Conservation (phyloP, 805 yeast genomes). For the Schwanniomyces yamadae region DNA sequence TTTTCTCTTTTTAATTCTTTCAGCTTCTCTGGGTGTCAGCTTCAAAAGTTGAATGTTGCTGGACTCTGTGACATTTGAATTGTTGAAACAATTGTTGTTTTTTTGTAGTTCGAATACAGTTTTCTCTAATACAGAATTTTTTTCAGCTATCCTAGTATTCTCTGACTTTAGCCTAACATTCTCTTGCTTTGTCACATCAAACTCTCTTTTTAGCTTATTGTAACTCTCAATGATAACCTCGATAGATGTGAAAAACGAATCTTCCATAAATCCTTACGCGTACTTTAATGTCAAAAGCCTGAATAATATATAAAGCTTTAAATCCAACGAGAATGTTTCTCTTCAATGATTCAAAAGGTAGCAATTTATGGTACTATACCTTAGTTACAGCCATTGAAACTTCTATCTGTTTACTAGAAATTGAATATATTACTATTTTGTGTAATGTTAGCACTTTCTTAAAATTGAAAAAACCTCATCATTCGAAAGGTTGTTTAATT, state of each 20-base stretch:
- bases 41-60: no score
- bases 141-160: neutral
- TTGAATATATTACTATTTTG: neutral
- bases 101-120: no score
- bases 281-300: no score
- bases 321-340: no score
- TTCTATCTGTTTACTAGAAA: neutral
- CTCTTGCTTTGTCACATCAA: neutral
- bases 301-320: no score
- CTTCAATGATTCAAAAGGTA: no score
- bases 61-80: no score
- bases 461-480: conserved; percentile 3
- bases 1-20: no score
- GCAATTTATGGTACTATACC: neutral
- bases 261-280: no score
- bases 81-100: no score
- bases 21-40: no score
- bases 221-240: conserved; percentile 2
- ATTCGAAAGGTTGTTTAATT: neutral
- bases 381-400: no score
- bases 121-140: neutral
- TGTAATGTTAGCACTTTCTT: neutral
- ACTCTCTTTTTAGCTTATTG: neutral
- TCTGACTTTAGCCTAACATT: neutral
- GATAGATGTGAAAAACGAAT: neutral